Conservation (phyloP, 257 asterid species). For the Gentiana macrophylla region DNA sequence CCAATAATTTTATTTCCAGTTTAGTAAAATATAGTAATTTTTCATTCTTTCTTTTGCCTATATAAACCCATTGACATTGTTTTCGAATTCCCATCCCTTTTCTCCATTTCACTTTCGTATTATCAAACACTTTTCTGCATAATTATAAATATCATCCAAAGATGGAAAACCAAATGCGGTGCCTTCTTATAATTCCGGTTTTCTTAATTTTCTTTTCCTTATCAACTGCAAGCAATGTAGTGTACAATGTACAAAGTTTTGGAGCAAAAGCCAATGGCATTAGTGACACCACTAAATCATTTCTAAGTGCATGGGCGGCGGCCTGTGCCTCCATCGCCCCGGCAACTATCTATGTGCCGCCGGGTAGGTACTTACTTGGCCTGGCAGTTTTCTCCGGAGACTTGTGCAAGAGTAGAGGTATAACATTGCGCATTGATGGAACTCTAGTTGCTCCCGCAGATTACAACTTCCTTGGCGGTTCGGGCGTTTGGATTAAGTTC, state of each 20-base stretch:
- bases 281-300: slow-evolving; percentile 40
- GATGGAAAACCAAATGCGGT: slow-evolving; percentile 1
- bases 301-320: slow-evolving; percentile 37
- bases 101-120: no score
- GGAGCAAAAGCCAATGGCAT: slow-evolving; percentile 41
- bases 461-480: slow-evolving; percentile 10
- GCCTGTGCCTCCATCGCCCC: slow-evolving; percentile 35
- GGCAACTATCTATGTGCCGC: slow-evolving; percentile 36
- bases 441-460: slow-evolving; percentile 17
- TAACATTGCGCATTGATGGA: slow-evolving; percentile 7
- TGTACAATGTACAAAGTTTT: slow-evolving; percentile 27
- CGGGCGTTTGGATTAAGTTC: slow-evolving; percentile 9
- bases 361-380: slow-evolving; percentile 26
- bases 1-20: no score
- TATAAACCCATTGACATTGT: no score
- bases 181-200: slow-evolving; percentile 4
- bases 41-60: no score
- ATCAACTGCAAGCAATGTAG: slow-evolving; percentile 17
- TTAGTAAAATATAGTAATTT: no score
- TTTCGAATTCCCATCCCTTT: no score
- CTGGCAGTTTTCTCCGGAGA: slow-evolving; percentile 4
- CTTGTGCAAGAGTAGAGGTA: slow-evolving; percentile 6
- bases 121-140: no score
- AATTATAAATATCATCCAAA: not conserved
- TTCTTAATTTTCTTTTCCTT: slow-evolving; percentile 9